A percentile compares a stretch with the other conserved stretches of the same genome.
phyloP scores from a whole-genome alignment of 2,329 filamentous ascomycete species.

The Cladosporium velox region DNA sequence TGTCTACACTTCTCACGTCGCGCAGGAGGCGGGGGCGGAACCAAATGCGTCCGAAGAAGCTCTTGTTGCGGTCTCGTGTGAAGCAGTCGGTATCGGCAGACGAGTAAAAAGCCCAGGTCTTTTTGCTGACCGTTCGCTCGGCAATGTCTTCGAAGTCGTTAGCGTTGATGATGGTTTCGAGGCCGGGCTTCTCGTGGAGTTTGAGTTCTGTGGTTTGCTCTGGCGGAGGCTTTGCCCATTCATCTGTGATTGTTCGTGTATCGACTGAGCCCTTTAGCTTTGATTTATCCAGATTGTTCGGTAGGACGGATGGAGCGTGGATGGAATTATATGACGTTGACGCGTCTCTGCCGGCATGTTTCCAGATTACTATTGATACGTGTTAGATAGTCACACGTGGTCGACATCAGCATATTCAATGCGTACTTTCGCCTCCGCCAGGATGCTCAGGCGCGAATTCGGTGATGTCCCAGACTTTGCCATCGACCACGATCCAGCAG shows the following conservation, averaged over 20 bases:
- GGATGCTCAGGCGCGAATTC: conserved; percentile 65
- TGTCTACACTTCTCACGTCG: conserved; percentile 41
- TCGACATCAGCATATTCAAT: neutral
- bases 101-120: conserved; percentile 51
- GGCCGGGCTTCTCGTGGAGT: conserved; percentile 45
- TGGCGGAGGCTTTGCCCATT: conserved; percentile 37
- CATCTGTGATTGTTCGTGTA: conserved; percentile 29
- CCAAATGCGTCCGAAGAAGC: conserved; percentile 48
- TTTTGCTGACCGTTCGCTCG: conserved; percentile 38
- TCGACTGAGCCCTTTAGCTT: conserved; percentile 42
- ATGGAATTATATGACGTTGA: conserved; percentile 56
- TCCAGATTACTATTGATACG: conserved; percentile 45
- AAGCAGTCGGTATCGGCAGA: conserved; percentile 54
- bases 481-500: conserved; percentile 68
- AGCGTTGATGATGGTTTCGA: conserved; percentile 50
- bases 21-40: conserved; percentile 51
- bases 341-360: conserved; percentile 57
- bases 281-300: conserved; percentile 45
- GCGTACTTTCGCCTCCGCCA: conserved; percentile 55
- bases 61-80: conserved; percentile 47
- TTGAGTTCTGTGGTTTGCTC: conserved; percentile 34
- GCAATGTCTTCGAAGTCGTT: conserved; percentile 51
- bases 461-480: conserved; percentile 67
- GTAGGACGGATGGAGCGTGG: conserved; percentile 50
- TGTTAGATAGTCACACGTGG: neutral